A percentile compares a stretch with the other conserved stretches of the same genome.
These are phyloP conservation scores for Blepharisma undulans DNA, from an alignment of 169 alveolate genomes.

Conservation along the genomic window DNA sequence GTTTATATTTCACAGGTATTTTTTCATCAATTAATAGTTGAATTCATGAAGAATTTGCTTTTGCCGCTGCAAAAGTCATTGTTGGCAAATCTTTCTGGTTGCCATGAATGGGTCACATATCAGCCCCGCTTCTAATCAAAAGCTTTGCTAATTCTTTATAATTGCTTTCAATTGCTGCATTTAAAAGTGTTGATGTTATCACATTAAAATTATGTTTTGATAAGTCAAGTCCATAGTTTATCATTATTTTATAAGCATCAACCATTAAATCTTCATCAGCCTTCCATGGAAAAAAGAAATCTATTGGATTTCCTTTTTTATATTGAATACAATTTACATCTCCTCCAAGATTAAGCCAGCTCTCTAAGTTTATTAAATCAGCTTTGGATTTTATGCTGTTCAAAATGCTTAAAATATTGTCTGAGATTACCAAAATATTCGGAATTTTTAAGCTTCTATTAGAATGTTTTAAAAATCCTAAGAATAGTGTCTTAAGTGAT, in stretches of 20 bases:
- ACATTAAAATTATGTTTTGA: not conserved
- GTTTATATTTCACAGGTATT: not conserved
- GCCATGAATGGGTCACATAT: not conserved
- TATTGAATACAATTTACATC: not conserved
- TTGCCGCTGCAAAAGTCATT: not conserved
- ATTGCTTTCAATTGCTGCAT: not conserved
- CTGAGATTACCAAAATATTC: no score
- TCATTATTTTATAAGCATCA: not conserved
- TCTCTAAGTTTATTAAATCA: no score
- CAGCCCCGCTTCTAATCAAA: not conserved
- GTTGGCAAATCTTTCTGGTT: not conserved
- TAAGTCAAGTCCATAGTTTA: not conserved
- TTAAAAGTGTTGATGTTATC: not conserved
- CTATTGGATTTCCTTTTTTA: not conserved
- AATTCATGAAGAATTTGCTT: not conserved
- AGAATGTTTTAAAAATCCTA: no score
- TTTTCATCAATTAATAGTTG: not conserved
- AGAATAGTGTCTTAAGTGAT: not conserved
- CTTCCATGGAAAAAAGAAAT: not conserved
- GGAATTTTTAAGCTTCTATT: no score
- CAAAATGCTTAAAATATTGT: no score
- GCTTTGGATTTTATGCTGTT: no score
- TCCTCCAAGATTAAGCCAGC: no score
- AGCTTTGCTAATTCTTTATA: not conserved
- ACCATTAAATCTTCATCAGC: constrained; percentile 1